Evolutionary conservation across 2,329 filamentous ascomycete species (phyloP).

Genomic region (Pseudocercospora fijiensis): DNA sequence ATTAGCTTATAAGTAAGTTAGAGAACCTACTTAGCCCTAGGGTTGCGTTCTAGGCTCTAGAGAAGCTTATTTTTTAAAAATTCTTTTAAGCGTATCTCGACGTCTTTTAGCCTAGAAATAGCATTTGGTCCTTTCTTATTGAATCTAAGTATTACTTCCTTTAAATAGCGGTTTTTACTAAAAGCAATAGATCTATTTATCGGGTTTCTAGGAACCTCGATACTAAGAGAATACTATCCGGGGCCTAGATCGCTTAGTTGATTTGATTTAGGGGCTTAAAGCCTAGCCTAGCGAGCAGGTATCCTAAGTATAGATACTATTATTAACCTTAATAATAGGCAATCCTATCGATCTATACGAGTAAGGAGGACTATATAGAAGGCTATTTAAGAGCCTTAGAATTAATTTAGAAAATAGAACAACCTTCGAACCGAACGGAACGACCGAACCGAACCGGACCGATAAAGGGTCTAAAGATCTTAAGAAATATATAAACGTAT

Average conservation of each 20-base stretch:
- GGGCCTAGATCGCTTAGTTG: background rate
- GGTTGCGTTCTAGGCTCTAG: constrained; percentile 5
- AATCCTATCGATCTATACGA: too few species aligned
- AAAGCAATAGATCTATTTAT: constrained; percentile 13
- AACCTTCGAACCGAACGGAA: too few species aligned
- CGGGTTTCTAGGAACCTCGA: constrained; percentile 13
- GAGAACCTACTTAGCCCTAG: constrained; percentile 6
- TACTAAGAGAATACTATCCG: constrained; percentile 9
- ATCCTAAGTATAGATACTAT: constrained; percentile 11
- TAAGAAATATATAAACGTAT: too few species aligned
- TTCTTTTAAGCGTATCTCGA: constrained; percentile 12
- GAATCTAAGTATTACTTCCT: constrained; percentile 12
- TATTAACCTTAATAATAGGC: too few species aligned
- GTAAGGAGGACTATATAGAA: too few species aligned
- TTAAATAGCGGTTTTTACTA: constrained; percentile 8
- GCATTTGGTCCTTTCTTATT: constrained; percentile 14
- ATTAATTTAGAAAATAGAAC: too few species aligned
- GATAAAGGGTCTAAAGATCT: too few species aligned
- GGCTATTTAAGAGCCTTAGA: too few species aligned
- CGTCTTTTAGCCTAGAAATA: constrained; percentile 13
- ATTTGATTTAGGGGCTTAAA: constrained; percentile 11
- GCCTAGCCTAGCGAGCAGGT: constrained; percentile 4
- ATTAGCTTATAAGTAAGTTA: constrained; percentile 9
- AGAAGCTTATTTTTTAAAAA: constrained; percentile 1
- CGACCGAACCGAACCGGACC: too few species aligned